These are phyloP conservation scores for Rehmannia glutinosa DNA, from an alignment of 257 asterid species.

Conservation along the genomic window DNA sequence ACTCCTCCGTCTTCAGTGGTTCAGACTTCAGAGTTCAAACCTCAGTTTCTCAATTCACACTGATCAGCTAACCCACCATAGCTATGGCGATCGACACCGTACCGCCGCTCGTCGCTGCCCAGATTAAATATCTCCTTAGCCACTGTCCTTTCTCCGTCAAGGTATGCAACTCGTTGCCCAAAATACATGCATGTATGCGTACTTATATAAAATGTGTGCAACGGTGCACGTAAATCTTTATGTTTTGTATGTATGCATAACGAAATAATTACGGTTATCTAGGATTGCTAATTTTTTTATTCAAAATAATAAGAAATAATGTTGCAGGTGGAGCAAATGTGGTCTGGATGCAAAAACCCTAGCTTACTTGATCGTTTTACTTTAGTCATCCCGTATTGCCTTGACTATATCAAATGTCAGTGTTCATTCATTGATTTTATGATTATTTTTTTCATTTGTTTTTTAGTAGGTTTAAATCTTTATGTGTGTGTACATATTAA, in stretches of 20 bases:
- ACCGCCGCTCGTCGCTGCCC: constrained; percentile 85
- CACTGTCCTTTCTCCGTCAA: constrained; percentile 70
- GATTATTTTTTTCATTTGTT: neutral
- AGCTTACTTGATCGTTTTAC: constrained; percentile 77
- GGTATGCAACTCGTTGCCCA: constrained; percentile 32
- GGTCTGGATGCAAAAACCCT: constrained; percentile 86
- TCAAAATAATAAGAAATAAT: neutral
- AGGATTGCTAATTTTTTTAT: neutral
- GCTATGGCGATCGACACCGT: constrained; percentile 70
- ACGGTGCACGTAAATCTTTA: neutral
- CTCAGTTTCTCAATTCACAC: neutral
- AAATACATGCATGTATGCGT: neutral
- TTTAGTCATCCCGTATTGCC: constrained; percentile 80
- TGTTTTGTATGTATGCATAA: too few species aligned
- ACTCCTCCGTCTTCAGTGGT: neutral
- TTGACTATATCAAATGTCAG: constrained; percentile 73
- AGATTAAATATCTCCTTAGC: constrained; percentile 59
- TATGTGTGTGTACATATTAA: neutral
- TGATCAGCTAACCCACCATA: constrained; percentile 13
- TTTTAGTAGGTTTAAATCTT: neutral
- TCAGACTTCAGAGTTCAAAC: neutral
- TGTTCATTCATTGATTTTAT: neutral
- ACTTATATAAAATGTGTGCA: neutral
- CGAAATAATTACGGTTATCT: neutral
- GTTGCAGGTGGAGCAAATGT: constrained; percentile 83